Conservation (phyloP, 1,284 basidiomycete genomes). For the Takashimella tepidaria region DNA sequence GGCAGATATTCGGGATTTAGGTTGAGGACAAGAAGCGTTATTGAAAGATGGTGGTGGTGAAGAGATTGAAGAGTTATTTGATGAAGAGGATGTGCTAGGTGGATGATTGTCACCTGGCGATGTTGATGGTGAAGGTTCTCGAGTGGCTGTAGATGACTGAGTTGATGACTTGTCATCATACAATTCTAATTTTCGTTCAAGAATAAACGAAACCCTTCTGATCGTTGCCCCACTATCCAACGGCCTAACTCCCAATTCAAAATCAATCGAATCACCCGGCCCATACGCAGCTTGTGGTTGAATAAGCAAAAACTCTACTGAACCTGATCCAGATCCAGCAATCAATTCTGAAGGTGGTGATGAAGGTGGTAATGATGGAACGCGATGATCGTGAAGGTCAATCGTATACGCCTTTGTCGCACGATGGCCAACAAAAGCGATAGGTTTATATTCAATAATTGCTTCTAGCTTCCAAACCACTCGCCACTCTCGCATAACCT, state of each 20-base stretch:
- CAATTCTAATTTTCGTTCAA: slow-evolving; percentile 29
- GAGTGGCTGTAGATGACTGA: not conserved
- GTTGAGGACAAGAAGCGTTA: too few relatives aligned
- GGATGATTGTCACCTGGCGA: not conserved
- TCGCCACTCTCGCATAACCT: slow-evolving; percentile 34
- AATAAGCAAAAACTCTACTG: slow-evolving; percentile 21
- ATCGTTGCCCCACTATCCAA: slow-evolving; percentile 20
- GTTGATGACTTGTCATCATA: slow-evolving; percentile 3
- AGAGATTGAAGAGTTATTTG: too few relatives aligned
- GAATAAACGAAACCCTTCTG: slow-evolving; percentile 24
- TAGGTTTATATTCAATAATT: slow-evolving; percentile 35
- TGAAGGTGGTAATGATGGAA: slow-evolving; percentile 19
- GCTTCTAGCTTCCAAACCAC: slow-evolving; percentile 36
- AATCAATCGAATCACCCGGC: slow-evolving; percentile 26
- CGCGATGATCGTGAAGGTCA: slow-evolving; percentile 26
- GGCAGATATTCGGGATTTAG: not conserved
- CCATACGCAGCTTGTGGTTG: slow-evolving; percentile 30
- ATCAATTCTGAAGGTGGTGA: slow-evolving; percentile 23
- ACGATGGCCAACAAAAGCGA: slow-evolving; percentile 31
- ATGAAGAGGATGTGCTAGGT: not conserved
- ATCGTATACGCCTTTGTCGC: slow-evolving; percentile 27
- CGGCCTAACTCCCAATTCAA: slow-evolving; percentile 25
- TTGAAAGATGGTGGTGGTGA: not conserved
- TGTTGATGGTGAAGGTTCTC: not conserved
- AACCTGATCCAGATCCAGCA: slow-evolving; percentile 16